phyloP scores from a whole-genome alignment of 2,329 filamentous ascomycete genomes.

The Cladosporium sp. region DNA sequence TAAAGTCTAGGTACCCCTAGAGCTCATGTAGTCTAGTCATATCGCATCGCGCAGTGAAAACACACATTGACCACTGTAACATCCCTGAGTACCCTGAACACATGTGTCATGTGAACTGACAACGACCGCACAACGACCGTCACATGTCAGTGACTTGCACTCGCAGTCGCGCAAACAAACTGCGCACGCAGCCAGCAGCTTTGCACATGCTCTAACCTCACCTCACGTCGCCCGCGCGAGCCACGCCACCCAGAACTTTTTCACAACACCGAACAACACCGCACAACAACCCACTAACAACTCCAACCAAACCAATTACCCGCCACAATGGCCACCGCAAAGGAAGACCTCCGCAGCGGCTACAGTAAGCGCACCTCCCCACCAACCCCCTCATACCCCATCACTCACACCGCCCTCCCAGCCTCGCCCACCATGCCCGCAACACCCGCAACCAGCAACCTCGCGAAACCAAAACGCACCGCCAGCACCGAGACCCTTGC shows the following conservation, averaged over 20 bases:
- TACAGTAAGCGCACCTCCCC: slow-evolving; percentile 3
- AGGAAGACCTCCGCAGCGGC: slow-evolving; percentile 7
- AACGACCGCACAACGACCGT: too few species aligned
- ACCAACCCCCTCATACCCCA: neutral
- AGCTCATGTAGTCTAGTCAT: too few species aligned
- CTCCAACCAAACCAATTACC: neutral
- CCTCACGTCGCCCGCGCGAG: too few species aligned
- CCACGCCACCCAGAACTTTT: too few species aligned
- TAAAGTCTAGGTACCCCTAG: neutral
- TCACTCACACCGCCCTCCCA: neutral
- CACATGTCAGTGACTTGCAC: too few species aligned
- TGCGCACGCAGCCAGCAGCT: too few species aligned
- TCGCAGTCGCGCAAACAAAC: too few species aligned
- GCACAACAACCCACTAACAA: slow-evolving; percentile 9
- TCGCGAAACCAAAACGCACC: neutral
- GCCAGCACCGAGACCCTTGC: slow-evolving; percentile 11
- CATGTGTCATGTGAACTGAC: too few species aligned
- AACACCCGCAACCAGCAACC: slow-evolving; percentile 4
- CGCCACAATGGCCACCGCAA: neutral
- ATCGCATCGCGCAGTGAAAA: too few species aligned
- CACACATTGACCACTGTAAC: too few species aligned
- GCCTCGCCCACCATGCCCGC: slow-evolving; percentile 2
- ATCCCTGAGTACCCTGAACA: too few species aligned
- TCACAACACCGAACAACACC: neutral
- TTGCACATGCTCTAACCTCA: too few species aligned